These are phyloP conservation scores for Aspergillus udagawae DNA, from an alignment of 2,329 filamentous ascomycete genomes.

Conservation along the genomic window DNA sequence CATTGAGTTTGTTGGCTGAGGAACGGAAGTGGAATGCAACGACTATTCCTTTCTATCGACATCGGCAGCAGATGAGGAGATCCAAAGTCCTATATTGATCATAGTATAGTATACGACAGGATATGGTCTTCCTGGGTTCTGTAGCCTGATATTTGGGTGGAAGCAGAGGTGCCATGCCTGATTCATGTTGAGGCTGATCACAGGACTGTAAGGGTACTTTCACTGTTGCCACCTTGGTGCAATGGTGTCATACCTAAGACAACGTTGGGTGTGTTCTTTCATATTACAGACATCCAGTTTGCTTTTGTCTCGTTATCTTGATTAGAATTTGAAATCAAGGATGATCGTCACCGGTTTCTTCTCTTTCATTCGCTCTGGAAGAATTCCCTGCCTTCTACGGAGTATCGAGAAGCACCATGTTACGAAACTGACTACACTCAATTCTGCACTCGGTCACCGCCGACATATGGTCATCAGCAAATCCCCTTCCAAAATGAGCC, in stretches of 20 bases:
- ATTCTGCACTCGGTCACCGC: neutral
- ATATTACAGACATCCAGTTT: neutral
- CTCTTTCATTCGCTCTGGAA: neutral
- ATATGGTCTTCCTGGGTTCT: neutral
- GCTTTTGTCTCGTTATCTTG: neutral
- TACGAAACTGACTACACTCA: neutral
- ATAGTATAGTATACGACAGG: neutral
- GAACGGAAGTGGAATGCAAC: neutral
- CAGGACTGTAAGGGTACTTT: neutral
- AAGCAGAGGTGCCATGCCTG: neutral
- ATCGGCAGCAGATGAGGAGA: neutral
- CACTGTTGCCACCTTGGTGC: neutral
- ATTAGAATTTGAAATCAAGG: neutral
- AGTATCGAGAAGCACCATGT: too few relatives aligned
- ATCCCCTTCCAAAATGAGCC: neutral
- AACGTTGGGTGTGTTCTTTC: neutral
- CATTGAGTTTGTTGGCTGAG: neutral
- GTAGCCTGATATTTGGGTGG: neutral
- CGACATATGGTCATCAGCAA: neutral
- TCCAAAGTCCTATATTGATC: neutral
- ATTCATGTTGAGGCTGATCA: neutral
- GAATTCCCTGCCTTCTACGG: neutral
- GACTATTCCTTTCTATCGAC: neutral
- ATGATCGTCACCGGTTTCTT: neutral
- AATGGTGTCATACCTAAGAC: neutral